A percentile compares a stretch with the other conserved stretches of the same genome.
Conservation (phyloP, 495 filamentous ascomycete species). For the Trichoderma virens region DNA sequence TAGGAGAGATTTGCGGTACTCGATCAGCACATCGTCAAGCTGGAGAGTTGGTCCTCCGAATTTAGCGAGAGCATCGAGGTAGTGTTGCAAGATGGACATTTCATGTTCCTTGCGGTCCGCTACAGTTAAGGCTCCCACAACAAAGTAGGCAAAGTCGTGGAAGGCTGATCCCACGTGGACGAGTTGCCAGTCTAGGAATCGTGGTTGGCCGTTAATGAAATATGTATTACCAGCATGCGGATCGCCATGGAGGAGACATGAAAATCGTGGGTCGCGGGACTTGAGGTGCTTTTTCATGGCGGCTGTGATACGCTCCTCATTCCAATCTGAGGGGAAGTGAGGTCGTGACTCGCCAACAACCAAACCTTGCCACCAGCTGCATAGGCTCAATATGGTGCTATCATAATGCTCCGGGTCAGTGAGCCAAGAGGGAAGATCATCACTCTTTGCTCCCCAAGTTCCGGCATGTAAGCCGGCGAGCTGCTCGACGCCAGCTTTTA, state of each 20-base stretch:
- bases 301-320: constrained; percentile 20
- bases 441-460: constrained; percentile 25
- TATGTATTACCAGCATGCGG: constrained; percentile 25
- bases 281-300: constrained; percentile 24
- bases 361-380: constrained; percentile 16
- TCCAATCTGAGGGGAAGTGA: constrained; percentile 19
- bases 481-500: constrained; percentile 24
- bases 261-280: constrained; percentile 21
- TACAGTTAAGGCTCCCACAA: constrained; percentile 23
- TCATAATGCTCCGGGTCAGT: constrained; percentile 11
- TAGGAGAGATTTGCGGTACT: constrained; percentile 27
- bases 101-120: constrained; percentile 26
- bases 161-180: constrained; percentile 26
- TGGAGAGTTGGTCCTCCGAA: constrained; percentile 21
- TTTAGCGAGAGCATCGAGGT: constrained; percentile 18
- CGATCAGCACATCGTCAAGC: constrained; percentile 21
- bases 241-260: constrained; percentile 26
- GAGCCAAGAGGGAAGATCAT: constrained; percentile 23
- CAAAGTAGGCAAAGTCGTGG: constrained; percentile 29
- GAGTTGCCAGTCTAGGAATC: constrained; percentile 32
- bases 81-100: constrained; percentile 25
- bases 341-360: constrained; percentile 21
- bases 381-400: background rate
- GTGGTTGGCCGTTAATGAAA: constrained; percentile 20
- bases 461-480: constrained; percentile 28